Evolutionary conservation across 257 asterid genomes (phyloP).

Genomic region (Apocynum venetum): DNA sequence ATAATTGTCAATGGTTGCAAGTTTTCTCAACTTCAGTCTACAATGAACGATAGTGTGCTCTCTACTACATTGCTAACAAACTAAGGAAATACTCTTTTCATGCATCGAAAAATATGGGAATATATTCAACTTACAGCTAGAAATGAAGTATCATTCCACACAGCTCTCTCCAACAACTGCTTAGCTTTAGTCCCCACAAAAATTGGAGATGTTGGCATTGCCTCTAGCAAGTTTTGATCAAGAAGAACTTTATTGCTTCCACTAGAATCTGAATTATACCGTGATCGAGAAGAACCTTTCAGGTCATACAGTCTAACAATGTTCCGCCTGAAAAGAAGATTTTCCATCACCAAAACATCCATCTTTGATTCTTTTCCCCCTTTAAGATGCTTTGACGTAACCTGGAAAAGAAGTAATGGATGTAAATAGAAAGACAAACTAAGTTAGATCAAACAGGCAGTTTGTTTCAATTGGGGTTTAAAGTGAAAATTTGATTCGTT

Average conservation of each 20-base stretch:
- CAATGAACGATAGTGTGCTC: neutral
- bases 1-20: neutral
- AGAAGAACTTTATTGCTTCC: conserved; percentile 82
- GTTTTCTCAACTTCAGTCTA: neutral
- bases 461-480: neutral
- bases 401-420: conserved; percentile 29
- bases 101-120: neutral
- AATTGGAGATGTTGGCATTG: conserved; percentile 87
- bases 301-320: conserved; percentile 71
- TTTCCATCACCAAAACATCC: conserved; percentile 90
- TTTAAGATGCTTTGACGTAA: conserved; percentile 56
- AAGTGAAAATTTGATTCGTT: neutral
- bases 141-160: conserved; percentile 83
- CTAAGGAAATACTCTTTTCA: neutral
- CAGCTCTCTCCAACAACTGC: conserved; percentile 69
- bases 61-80: neutral
- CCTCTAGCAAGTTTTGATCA: conserved; percentile 72
- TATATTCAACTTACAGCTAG: conserved; percentile 60
- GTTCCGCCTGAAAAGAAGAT: conserved; percentile 65
- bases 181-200: conserved; percentile 78
- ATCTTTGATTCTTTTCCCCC: conserved; percentile 70
- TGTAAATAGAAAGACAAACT: neutral
- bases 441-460: conserved; percentile 18
- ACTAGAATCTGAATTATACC: conserved; percentile 76
- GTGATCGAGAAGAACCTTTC: conserved; percentile 76